Base-by-base conservation (phyloP, 2,329 filamentous ascomycete genomes). In the Colletotrichum limetticola region DNA sequence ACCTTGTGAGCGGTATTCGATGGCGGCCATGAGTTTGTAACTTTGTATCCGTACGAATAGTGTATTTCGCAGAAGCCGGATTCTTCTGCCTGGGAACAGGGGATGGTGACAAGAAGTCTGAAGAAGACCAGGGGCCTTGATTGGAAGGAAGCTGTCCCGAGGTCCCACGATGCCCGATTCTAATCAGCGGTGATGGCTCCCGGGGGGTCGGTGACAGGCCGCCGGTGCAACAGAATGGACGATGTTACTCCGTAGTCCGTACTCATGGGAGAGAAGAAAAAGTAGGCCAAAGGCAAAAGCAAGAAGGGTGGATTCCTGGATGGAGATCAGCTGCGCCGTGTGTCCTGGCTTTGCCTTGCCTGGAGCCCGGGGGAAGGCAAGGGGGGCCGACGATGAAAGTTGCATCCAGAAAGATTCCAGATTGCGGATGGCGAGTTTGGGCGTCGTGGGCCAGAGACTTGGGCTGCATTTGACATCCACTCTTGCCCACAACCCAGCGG, bases 181-280 rank as follows among this genome's bases (percentile, higher is more conserved):
- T 46, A 73, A 71, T 68, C 66, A 71, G 71, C 71, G 71, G 71
- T 73, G 71, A 71, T 73, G 71, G 69, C 70, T 28, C 52, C 49
- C 46, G 42, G 59, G 46, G 55, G 68, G 56, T 64, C 30, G 66
- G 65, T 72, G 66, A 72, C 70, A 64, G 59, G 58, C 53, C 57
- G 55, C 32, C 55, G 70, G 66, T 49, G 66, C 70, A 60, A 57
- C 59, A 37, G 42, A 42, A 49, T 19, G 37, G 37, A 16, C 37
- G 37, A 49, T 49, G 42, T 32, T 32, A 32, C 30, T 32, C 30
- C 30, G 30, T 32, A 32, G 30, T 32, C 30, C 30, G 42, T 8
- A 49, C 32, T 35, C 32, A 42, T 6, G 37, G 37, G 42, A 49
- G 19, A 24, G 30, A 46, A 56, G 30, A 49, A 32, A 70, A 28